Evolutionary conservation across 176 grass and related monocot species (phyloP), one percentile per base, ranked within the genome.

Genomic region (Oryza brachyantha): DNA sequence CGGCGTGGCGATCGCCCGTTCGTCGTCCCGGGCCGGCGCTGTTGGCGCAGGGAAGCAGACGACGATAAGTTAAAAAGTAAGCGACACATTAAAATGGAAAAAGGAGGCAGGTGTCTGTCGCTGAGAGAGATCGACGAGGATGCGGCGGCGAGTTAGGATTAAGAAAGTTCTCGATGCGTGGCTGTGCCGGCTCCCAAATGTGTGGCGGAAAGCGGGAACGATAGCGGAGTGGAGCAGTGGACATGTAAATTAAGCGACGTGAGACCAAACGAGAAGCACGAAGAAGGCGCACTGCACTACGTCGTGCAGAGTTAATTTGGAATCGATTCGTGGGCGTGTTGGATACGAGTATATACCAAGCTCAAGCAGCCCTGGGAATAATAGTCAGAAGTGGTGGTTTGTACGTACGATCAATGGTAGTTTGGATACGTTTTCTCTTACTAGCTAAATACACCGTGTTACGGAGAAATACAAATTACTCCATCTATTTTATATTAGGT

Each of bases 111-210:
- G 14, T 27, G 41, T 7, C 13, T 58, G 84, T 84, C 74, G 25
- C 19, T 16, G 63, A 9, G 22, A 2, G 70, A 45, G 50, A 63
- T 24, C 21, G 36, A 66, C 29, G 3, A 21, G 6, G 74, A 61
- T 73, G 57, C 54, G 60, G 55, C 52, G 80, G 70, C 75, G 45
- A 28, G 7, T 1, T 7, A 52, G 40, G 54, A 79, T 31, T 52
- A 25, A 66, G 75, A 34, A 79, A 39, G 34, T 75, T 76, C 55
- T 64, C 42, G 86, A 71, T 70, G 58, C 64, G 64, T 70, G 81
- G 31, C 42, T 24, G 8, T 24, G 52, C 54, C 70, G 70, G 81
- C 70, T 55, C 76, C 54, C 70, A 35, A 41, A 71, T 63, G 76
- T 70, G 81, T 88, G 81, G 76, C 13, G 71, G 57, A 38, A 36